Conservation (phyloP, 2,329 filamentous ascomycete species). For the Neonectria faginata region DNA sequence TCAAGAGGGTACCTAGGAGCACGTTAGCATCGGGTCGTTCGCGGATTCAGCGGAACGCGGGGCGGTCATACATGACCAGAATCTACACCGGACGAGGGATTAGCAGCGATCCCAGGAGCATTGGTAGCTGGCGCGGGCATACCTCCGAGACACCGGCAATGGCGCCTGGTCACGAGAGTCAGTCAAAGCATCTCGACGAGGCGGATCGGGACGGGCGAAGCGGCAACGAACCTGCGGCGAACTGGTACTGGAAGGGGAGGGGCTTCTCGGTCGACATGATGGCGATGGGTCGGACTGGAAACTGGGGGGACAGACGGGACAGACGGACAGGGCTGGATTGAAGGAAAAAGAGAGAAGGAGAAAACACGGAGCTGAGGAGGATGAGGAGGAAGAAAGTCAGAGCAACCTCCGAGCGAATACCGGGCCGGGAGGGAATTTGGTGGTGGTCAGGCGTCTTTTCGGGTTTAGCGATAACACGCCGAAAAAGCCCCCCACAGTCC, state of each 20-base stretch:
- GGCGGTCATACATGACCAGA: conserved; percentile 77
- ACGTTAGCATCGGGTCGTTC: conserved; percentile 22
- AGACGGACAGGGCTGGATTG: conserved; percentile 24
- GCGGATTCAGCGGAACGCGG: conserved; percentile 30
- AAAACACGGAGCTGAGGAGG: not conserved
- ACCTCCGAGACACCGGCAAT: conserved; percentile 98
- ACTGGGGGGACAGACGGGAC: conserved; percentile 20
- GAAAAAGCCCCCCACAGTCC: conserved; percentile 29
- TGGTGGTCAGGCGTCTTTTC: conserved; percentile 44
- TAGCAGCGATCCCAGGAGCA: conserved; percentile 38
- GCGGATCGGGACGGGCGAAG: conserved; percentile 30
- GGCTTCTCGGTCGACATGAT: conserved; percentile 69
- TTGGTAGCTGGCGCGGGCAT: conserved; percentile 50
- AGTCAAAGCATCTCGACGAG: conserved; percentile 33
- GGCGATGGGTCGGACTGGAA: conserved; percentile 30
- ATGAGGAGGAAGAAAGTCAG: conserved; percentile 22
- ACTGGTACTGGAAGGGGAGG: conserved; percentile 93
- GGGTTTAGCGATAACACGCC: conserved; percentile 37
- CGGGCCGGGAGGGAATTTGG: conserved; percentile 48
- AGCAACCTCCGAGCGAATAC: conserved; percentile 43
- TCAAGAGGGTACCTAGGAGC: conserved; percentile 91
- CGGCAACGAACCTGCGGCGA: conserved; percentile 80
- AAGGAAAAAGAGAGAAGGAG: conserved; percentile 24
- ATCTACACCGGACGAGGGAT: conserved; percentile 67
- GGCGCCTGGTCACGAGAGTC: conserved; percentile 69